Conservation (phyloP, 2,329 filamentous ascomycete genomes). For the Nigrograna mackinnonii region DNA sequence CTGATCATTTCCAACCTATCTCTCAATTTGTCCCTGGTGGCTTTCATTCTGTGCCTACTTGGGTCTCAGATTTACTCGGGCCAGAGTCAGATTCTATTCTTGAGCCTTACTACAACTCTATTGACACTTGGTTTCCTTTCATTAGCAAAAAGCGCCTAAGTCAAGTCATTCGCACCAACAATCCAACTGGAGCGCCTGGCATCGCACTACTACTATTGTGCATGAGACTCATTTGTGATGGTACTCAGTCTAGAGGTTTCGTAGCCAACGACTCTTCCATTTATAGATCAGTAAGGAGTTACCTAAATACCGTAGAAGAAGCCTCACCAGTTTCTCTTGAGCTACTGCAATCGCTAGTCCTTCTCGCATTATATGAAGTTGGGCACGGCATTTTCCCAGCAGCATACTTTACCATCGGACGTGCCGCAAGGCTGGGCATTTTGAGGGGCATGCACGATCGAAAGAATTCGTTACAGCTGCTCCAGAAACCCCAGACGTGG, state of each 20-base stretch:
- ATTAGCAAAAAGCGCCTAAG: background rate
- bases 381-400: background rate
- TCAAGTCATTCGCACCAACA: background rate
- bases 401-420: conserved; percentile 2
- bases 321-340: background rate
- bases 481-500: conserved; percentile 1
- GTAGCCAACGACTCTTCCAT: background rate
- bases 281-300: background rate
- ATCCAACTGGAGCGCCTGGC: background rate
- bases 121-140: background rate
- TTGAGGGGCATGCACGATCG: conserved; percentile 3
- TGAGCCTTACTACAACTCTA: background rate
- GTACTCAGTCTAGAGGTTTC: background rate
- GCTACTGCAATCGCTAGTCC: background rate
- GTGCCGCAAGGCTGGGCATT: conserved; percentile 1
- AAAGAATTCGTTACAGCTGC: conserved; percentile 1
- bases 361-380: background rate
- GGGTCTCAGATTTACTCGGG: background rate
- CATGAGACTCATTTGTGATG: background rate
- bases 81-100: background rate
- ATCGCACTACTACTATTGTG: background rate
- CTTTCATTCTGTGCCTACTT: background rate
- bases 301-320: background rate
- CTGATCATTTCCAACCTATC: background rate
- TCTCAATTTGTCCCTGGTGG: background rate